Evolutionary conservation across 495 filamentous ascomycete genomes (phyloP).

Genomic region (Talaromyces wortmannii): DNA sequence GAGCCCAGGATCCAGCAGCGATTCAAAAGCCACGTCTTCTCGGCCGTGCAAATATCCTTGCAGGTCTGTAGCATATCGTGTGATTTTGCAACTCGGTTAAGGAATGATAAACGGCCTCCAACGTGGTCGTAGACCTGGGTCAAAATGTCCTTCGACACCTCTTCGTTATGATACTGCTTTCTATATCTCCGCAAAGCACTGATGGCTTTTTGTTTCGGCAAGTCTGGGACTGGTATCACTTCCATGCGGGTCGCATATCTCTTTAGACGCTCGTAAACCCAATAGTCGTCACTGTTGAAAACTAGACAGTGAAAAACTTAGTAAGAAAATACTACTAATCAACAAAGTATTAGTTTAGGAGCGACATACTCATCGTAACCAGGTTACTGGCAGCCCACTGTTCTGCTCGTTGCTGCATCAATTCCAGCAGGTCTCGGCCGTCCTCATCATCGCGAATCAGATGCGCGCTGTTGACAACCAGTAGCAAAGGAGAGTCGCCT

Average conservation of each 20-base stretch:
- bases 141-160: constrained; percentile 42
- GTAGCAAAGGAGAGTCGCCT: constrained; percentile 59
- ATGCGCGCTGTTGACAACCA: constrained; percentile 91
- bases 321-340: not conserved
- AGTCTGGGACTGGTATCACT: constrained; percentile 72
- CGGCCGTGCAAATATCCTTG: constrained; percentile 66
- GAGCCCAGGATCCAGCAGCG: constrained; percentile 88
- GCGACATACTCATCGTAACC: constrained; percentile 57
- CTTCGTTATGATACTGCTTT: constrained; percentile 58
- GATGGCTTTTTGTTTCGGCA: constrained; percentile 71
- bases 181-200: constrained; percentile 70
- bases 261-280: constrained; percentile 93
- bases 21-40: constrained; percentile 93
- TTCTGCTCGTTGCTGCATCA: constrained; percentile 92
- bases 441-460: constrained; percentile 85
- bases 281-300: constrained; percentile 93
- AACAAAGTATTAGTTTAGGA: not conserved
- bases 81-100: constrained; percentile 81
- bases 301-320: constrained; percentile 31
- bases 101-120: constrained; percentile 78
- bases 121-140: constrained; percentile 76
- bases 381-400: constrained; percentile 89
- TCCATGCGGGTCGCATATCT: constrained; percentile 88
- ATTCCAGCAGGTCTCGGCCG: constrained; percentile 83
- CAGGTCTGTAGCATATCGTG: constrained; percentile 71